Conservation (phyloP, 2,329 filamentous ascomycete species). For the Epichloe elymi region DNA sequence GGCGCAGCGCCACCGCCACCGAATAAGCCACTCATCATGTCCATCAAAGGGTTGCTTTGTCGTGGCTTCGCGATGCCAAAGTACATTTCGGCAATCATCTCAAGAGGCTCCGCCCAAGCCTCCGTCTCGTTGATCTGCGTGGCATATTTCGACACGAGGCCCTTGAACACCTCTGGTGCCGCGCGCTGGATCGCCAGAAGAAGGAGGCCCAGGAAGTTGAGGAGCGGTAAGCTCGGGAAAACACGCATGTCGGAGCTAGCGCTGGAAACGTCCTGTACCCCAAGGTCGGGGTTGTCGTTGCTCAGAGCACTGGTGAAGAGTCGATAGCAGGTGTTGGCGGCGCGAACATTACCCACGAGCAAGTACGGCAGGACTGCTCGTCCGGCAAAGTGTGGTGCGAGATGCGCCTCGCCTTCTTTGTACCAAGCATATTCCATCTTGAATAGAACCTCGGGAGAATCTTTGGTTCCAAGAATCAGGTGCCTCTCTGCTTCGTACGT, state of each 20-base stretch:
- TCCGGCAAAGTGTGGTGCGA: constrained; percentile 72
- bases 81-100: constrained; percentile 90
- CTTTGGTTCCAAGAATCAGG: constrained; percentile 74
- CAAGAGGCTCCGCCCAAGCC: constrained; percentile 69
- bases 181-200: constrained; percentile 74
- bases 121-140: constrained; percentile 63
- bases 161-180: constrained; percentile 63
- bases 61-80: constrained; percentile 81
- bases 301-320: constrained; percentile 36
- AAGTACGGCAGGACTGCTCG: constrained; percentile 86
- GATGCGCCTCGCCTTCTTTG: constrained; percentile 73
- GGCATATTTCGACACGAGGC: constrained; percentile 71
- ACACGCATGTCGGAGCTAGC: constrained; percentile 61
- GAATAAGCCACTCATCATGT: constrained; percentile 96
- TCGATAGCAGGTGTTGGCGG: constrained; percentile 70
- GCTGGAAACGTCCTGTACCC: constrained; percentile 69
- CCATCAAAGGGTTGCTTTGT: constrained; percentile 84
- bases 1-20: constrained; percentile 52
- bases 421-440: constrained; percentile 92
- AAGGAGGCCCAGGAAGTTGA: constrained; percentile 85
- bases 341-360: constrained; percentile 77
- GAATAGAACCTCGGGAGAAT: constrained; percentile 69
- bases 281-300: constrained; percentile 37
- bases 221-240: constrained; percentile 80
- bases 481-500: constrained; percentile 89